Evolutionary conservation across 495 filamentous ascomycete species (phyloP), one percentile per base, ranked within the genome.

Genomic region (Xylaria palmicola): DNA sequence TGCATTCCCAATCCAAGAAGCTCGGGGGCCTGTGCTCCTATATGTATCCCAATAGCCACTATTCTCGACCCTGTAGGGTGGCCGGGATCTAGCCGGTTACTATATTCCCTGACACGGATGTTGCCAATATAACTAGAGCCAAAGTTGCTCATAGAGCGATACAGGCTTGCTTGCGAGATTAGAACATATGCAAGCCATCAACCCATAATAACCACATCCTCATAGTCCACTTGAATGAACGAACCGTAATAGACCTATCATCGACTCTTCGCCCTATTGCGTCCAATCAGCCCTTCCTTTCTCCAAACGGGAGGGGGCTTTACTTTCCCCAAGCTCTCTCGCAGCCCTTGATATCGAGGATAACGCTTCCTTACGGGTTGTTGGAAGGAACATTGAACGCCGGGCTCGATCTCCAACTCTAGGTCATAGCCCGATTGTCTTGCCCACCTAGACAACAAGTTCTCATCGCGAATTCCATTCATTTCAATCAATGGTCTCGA

Each of bases 391-490:
- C 32, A 41, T 39, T 56, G 44, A 24, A 44, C 53, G 51, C 53
- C 22, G 17, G 39, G 3, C 34, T 17, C 43, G 53, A 56, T 56
- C 53, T 56, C 39, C 26, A 44, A 17, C n/a, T 13, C 26, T 39
- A 39, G 26, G 53, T 56, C 53, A 56, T 56, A n/a, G n/a, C n/a
- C n/a, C 37, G 36, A n/a, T 37, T 22, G 24, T 41, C 32, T 43
- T 10, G 26, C 5, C 39, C 53, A 56, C 44, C 44, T 39, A 56
- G 20, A 52, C 40, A 55, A 29, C 51, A 55, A 55, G 51, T 27
- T 41, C 30, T 24, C 51, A 55, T 30, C 37, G 36, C 51, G 51
- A 41, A 20, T 22, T 43, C 36, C n/a, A 39, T 10, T 17, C 27
- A 30, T 5, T 24, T 44, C 37, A 56, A 56, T 43, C 53, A 29